Evolutionary conservation across 257 asterid species (phyloP).

Genomic region (Solanum medicagineum): DNA sequence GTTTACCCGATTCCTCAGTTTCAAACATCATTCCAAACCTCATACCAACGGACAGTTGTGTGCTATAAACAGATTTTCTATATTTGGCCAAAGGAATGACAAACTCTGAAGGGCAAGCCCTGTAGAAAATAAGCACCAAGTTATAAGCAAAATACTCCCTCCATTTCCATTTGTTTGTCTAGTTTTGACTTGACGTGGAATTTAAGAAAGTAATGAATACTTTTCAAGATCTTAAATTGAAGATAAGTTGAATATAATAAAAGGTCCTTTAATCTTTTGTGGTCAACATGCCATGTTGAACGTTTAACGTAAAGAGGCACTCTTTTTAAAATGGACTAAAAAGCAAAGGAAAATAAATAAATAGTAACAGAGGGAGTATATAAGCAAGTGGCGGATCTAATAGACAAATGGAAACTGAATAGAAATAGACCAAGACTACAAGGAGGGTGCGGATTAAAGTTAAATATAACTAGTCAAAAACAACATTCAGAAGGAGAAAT

Average conservation of each 20-base stretch:
- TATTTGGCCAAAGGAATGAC: constrained; percentile 67
- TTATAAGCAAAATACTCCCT: neutral
- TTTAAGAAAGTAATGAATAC: too few relatives aligned
- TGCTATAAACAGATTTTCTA: constrained; percentile 54
- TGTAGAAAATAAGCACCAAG: constrained; percentile 8
- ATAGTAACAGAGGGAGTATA: neutral
- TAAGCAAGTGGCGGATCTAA: neutral
- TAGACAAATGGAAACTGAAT: neutral
- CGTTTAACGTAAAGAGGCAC: too few relatives aligned
- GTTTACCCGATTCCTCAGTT: constrained; percentile 89
- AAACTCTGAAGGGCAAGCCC: constrained; percentile 95
- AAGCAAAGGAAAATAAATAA: too few relatives aligned
- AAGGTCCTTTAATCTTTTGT: too few relatives aligned
- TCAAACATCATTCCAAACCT: constrained; percentile 97
- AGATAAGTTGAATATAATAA: too few relatives aligned
- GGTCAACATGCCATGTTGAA: too few relatives aligned
- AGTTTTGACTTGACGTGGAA: too few relatives aligned
- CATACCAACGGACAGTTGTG: constrained; percentile 83
- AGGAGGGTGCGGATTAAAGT: neutral
- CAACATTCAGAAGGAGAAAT: too few relatives aligned
- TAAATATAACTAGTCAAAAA: too few relatives aligned
- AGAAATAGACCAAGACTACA: neutral
- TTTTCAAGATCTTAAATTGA: too few relatives aligned
- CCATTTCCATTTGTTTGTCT: too few relatives aligned
- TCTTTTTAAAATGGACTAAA: too few relatives aligned